phyloP scores from a whole-genome alignment of 176 grass and related monocot genomes.

The Leersia perrieri region DNA sequence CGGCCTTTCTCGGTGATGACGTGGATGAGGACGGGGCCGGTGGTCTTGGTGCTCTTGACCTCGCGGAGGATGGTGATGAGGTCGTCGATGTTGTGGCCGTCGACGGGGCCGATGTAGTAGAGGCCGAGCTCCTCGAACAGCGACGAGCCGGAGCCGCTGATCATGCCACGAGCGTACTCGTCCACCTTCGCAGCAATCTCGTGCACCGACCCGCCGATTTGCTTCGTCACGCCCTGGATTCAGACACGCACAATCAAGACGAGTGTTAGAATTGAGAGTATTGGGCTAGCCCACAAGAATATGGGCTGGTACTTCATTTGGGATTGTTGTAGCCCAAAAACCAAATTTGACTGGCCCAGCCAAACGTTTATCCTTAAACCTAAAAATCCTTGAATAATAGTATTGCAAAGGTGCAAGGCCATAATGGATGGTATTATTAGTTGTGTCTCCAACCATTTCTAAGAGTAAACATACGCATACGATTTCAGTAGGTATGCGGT shows the following conservation, averaged over 20 bases:
- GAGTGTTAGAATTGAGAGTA: background rate
- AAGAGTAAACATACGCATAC: too few species aligned
- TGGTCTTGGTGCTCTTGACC: constrained; percentile 83
- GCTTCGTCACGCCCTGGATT: constrained; percentile 82
- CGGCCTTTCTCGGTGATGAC: constrained; percentile 95
- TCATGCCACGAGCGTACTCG: constrained; percentile 99
- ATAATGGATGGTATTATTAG: too few species aligned
- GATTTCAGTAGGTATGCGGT: too few species aligned
- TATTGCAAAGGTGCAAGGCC: too few species aligned
- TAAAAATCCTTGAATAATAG: too few species aligned
- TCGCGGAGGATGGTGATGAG: constrained; percentile 80
- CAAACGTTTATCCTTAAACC: background rate
- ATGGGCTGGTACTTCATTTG: background rate
- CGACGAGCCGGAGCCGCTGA: constrained; percentile 76
- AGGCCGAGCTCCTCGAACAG: constrained; percentile 98
- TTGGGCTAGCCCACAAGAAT: too few species aligned
- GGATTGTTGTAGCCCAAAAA: background rate
- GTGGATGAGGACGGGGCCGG: constrained; percentile 95
- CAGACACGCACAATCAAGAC: background rate
- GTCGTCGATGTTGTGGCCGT: constrained; percentile 97
- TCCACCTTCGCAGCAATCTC: constrained; percentile 95
- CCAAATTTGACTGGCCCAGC: background rate
- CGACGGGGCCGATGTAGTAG: constrained; percentile 94
- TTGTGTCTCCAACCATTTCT: too few species aligned
- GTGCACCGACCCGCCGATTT: constrained; percentile 92